Percentiles rank a stretch among this genome's conserved stretches.
Evolutionary conservation across 2,329 filamentous ascomycete species (phyloP).

Genomic region (Aphanocladium album): DNA sequence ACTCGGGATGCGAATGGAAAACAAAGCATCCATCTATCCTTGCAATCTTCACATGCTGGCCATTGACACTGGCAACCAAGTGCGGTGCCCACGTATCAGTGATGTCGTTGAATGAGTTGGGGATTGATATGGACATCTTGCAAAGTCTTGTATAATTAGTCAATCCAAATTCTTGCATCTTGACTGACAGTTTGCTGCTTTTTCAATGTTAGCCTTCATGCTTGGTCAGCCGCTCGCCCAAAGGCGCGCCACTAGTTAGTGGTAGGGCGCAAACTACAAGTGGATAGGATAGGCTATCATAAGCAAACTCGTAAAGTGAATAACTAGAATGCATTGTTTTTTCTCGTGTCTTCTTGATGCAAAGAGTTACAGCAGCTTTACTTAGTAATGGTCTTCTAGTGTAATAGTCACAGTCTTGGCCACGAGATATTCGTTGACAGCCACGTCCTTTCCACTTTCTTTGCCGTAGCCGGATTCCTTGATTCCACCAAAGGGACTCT

Average conservation of each 20-base stretch:
- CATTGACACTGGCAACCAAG: conserved; percentile 29
- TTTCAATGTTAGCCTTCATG: background rate
- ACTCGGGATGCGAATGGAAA: conserved; percentile 36
- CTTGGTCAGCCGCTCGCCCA: background rate
- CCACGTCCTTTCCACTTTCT: conserved; percentile 43
- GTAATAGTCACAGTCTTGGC: conserved; percentile 42
- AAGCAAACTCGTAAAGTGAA: background rate
- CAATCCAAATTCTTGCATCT: background rate
- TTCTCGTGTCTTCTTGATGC: too few relatives aligned
- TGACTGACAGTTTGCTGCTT: background rate
- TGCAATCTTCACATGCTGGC: conserved; percentile 36
- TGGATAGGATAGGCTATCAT: background rate
- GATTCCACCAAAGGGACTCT: conserved; percentile 44
- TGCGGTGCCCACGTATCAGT: conserved; percentile 27
- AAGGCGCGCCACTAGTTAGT: background rate
- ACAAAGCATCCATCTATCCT: conserved; percentile 35
- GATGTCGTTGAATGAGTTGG: conserved; percentile 23
- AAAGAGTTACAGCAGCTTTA: too few relatives aligned
- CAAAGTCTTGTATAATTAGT: background rate
- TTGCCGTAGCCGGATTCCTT: conserved; percentile 44
- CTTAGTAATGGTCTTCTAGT: conserved; percentile 33
- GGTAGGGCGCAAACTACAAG: background rate
- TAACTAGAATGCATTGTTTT: too few relatives aligned
- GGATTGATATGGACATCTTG: conserved; percentile 20
- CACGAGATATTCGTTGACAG: conserved; percentile 41